A percentile compares a stretch with the other conserved stretches of the same genome.
These are phyloP conservation scores for Russula sp. DNA, from an alignment of 768 basidiomycete genomes.

Conservation along the genomic window DNA sequence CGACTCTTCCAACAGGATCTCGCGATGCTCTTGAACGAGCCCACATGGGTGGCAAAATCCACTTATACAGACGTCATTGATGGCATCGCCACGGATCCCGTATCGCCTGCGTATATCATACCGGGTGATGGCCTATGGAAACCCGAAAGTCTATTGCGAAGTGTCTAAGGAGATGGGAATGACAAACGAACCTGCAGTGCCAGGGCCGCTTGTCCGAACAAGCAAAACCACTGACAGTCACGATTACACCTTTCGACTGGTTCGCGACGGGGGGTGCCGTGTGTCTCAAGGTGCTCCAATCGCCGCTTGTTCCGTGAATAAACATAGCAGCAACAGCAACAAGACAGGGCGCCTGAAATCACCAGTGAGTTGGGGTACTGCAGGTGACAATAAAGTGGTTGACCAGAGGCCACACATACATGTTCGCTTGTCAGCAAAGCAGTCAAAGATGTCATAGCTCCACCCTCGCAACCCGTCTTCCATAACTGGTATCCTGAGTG, in stretches of 20 bases:
- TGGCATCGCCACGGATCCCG: constrained; percentile 5
- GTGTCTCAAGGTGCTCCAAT: not conserved
- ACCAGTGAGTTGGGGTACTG: not conserved
- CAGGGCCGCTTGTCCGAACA: not conserved
- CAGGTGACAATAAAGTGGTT: not conserved
- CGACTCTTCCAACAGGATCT: constrained; percentile 9
- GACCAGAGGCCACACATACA: constrained; percentile 3
- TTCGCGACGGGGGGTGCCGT: not conserved
- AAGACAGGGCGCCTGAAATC: not conserved
- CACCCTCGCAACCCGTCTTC: not conserved
- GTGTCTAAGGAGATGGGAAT: not conserved
- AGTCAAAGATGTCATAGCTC: constrained; percentile 9
- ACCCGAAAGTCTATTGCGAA: not conserved
- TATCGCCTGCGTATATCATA: constrained; percentile 1
- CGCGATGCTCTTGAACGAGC: constrained; percentile 18
- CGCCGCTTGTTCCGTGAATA: constrained; percentile 1
- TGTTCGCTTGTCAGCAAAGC: not conserved
- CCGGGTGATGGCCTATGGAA: not conserved
- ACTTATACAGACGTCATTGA: not conserved
- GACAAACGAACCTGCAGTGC: not conserved
- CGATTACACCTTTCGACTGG: not conserved
- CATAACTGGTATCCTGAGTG: not conserved
- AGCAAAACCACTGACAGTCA: not conserved
- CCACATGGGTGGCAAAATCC: not conserved
- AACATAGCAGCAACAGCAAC: not conserved